Percentiles rank a stretch among this genome's conserved stretches.
Evolutionary conservation across 192 early-diverging fungal species (phyloP).

Genomic region (Phycomyces blakesleeanus): DNA sequence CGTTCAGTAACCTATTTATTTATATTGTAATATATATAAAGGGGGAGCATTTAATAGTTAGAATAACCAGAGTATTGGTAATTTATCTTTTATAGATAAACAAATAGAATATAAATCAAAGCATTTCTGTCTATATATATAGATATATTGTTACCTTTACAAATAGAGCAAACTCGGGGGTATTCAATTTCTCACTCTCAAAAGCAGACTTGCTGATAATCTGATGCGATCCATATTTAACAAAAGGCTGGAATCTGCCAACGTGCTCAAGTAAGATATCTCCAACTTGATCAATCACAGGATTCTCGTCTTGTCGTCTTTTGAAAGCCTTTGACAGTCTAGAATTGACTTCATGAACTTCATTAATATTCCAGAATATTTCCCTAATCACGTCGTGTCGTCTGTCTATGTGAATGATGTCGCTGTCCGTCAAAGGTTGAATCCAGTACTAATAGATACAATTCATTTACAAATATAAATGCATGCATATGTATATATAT

Average conservation of each 20-base stretch:
- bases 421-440: conserved; percentile 52
- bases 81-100: no score
- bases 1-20: conserved; percentile 43
- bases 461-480: no score
- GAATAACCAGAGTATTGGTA: no score
- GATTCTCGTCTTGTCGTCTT: conserved; percentile 58
- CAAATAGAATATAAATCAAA: no score
- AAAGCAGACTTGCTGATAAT: conserved; percentile 77
- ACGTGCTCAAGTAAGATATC: conserved; percentile 79
- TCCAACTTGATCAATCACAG: conserved; percentile 80
- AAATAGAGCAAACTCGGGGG: conserved; percentile 68
- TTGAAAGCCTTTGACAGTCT: conserved; percentile 57
- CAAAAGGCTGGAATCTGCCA: conserved; percentile 70
- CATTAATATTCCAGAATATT: conserved; percentile 78
- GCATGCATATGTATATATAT: no score
- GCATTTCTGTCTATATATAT: no score
- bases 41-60: no score
- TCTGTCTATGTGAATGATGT: conserved; percentile 61
- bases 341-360: conserved; percentile 59
- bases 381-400: conserved; percentile 50
- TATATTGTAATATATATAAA: no score
- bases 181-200: conserved; percentile 72
- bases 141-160: conserved; percentile 57
- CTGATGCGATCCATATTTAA: conserved; percentile 85
- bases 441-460: conserved; percentile 57